Conservation (phyloP, 306 rosid species). For the Clitoria ternatea region DNA sequence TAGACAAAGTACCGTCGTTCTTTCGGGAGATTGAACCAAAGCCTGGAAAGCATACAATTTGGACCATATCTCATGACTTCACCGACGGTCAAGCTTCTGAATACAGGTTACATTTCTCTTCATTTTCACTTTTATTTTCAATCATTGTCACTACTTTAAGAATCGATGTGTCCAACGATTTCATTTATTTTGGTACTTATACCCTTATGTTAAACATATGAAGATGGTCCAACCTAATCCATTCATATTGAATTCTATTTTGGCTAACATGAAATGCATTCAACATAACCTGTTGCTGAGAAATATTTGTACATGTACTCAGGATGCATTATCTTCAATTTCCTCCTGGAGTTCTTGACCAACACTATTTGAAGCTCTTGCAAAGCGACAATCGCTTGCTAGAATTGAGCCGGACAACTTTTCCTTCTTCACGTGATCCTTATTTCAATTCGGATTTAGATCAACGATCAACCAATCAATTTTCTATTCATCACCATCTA, state of each 20-base stretch:
- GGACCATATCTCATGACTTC: conserved; percentile 30
- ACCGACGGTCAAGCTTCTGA: conserved; percentile 27
- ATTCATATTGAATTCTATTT: too few species aligned
- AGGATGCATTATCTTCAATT: conserved; percentile 30
- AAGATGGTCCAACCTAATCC: too few species aligned
- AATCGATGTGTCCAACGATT: too few species aligned
- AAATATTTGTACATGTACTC: not conserved
- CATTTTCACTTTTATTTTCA: not conserved
- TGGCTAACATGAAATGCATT: too few species aligned
- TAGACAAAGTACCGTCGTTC: conserved; percentile 28
- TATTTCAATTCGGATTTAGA: conserved; percentile 31
- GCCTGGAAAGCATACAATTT: conserved; percentile 28
- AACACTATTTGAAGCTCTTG: conserved; percentile 34
- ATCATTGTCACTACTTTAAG: too few species aligned
- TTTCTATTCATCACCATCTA: not conserved
- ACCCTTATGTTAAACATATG: too few species aligned
- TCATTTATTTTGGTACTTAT: too few species aligned
- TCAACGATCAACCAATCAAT: conserved; percentile 5
- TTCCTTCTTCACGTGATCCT: conserved; percentile 31
- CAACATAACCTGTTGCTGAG: not conserved
- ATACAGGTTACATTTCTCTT: conserved; percentile 2
- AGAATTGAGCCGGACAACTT: conserved; percentile 29
- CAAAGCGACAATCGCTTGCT: conserved; percentile 31
- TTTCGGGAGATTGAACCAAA: conserved; percentile 26
- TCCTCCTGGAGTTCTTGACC: conserved; percentile 36